A percentile compares a stretch with the other conserved stretches of the same genome.
Evolutionary conservation across 2,329 filamentous ascomycete species (phyloP).

Genomic region (Penicillium sp.): DNA sequence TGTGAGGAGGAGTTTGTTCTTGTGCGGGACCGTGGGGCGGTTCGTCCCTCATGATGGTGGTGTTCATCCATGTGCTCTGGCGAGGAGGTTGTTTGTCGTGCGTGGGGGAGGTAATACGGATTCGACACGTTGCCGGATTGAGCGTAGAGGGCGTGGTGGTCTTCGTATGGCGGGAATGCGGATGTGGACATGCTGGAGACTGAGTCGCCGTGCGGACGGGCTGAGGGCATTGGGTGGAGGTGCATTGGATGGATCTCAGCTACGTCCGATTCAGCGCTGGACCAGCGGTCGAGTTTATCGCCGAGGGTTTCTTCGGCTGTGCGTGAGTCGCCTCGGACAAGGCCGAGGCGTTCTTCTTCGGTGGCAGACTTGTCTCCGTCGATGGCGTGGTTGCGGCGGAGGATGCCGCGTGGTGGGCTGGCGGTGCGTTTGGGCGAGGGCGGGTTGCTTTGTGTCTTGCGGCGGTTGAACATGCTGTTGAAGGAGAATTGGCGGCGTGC

Average conservation of each 20-base stretch:
- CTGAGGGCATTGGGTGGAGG: conserved; percentile 17
- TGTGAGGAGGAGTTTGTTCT: conserved; percentile 31
- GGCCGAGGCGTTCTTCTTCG: conserved; percentile 81
- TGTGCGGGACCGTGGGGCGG: conserved; percentile 20
- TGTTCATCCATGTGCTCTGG: conserved; percentile 25
- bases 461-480: conserved; percentile 76
- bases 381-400: conserved; percentile 49
- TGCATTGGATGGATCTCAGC: conserved; percentile 31
- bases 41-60: conserved; percentile 15
- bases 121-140: conserved; percentile 26
- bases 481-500: conserved; percentile 88
- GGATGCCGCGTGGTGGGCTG: conserved; percentile 44
- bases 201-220: conserved; percentile 32
- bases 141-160: conserved; percentile 33
- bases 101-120: conserved; percentile 33
- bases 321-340: conserved; percentile 75
- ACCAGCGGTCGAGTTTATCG: conserved; percentile 41
- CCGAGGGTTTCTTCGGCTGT: conserved; percentile 35
- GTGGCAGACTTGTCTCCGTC: conserved; percentile 61
- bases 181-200: conserved; percentile 34
- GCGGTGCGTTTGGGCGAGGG: conserved; percentile 27
- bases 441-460: conserved; percentile 33
- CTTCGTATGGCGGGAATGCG: conserved; percentile 38
- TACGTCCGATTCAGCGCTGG: conserved; percentile 30
- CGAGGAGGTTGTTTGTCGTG: conserved; percentile 23